Evolutionary conservation across 2,329 filamentous ascomycete species (phyloP), one percentile per base, ranked within the genome.

Genomic region (Microsporum canis): DNA sequence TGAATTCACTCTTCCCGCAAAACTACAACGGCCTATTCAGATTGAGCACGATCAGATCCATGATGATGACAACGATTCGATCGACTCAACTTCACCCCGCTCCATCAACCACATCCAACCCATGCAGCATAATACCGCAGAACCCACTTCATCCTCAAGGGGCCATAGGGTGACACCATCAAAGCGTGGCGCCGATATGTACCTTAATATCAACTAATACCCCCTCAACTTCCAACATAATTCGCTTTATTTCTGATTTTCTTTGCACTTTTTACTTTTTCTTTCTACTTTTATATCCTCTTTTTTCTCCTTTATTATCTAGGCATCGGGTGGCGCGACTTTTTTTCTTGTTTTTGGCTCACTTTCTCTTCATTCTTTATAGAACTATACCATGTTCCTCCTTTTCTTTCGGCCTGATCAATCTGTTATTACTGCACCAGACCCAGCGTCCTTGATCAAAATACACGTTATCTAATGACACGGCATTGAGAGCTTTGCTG

Each of bases 1-100:
- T 34, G 60, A 62, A 27, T 59, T 67, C 29, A 51, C 59, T 6
- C 53, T 59, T 58, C 49, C 49, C 8, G 49, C 49, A 10, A 55
- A 36, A 55, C 3, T 55, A 36, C 49, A 55, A 17, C 49, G 33
- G 7, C 49, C 49, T 12, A 55, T 55, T 6, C 10, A 55, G 12
- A 55, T 55, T 29, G 49, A 55, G 12, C 49, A 55, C 17, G 49
- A 55, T 55, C 49, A 23, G n/a, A 55, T 55, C 5, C 49, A 34
- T 17, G 49, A 55, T 17, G 29, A 34, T 34, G 49, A 36, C 12
- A 29, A 53, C 14, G 29, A 34, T 36, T 55, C 49, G 1, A 34
- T 31, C 3, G 5, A 14, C 57, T 41, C 57, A 34, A 34, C 41
- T 14, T 14, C 38, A 23, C 5, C 27, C 7, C 29, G 57, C 7